Conservation (phyloP, 2,329 filamentous ascomycete genomes). For the Nigrospora osmanthi region DNA sequence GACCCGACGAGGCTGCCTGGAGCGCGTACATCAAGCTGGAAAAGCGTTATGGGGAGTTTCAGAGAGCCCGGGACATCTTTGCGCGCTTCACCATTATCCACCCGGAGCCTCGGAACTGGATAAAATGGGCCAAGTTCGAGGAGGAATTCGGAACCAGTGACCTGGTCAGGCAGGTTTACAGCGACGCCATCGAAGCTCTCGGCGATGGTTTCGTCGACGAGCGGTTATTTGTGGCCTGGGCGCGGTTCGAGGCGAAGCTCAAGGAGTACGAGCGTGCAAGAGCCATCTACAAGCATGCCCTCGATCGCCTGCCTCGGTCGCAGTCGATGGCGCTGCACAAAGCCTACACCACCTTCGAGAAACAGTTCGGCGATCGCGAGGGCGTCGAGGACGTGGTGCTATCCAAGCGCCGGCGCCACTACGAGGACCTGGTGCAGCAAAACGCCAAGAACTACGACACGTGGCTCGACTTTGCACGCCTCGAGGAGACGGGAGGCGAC, state of each 20-base stretch:
- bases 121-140: slow-evolving; percentile 97
- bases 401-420: slow-evolving; percentile 87
- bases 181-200: slow-evolving; percentile 76
- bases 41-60: slow-evolving; percentile 88
- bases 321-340: slow-evolving; percentile 82
- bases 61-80: slow-evolving; percentile 84
- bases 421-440: slow-evolving; percentile 89
- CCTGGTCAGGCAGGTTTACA: slow-evolving; percentile 85
- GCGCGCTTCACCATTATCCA: slow-evolving; percentile 86
- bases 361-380: slow-evolving; percentile 89
- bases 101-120: slow-evolving; percentile 93
- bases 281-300: slow-evolving; percentile 93
- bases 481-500: slow-evolving; percentile 83
- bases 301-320: slow-evolving; percentile 84
- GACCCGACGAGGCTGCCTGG: slow-evolving; percentile 94
- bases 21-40: slow-evolving; percentile 94
- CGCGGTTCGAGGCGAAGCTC: slow-evolving; percentile 87
- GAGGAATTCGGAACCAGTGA: slow-evolving; percentile 92
- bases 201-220: slow-evolving; percentile 96
- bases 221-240: slow-evolving; percentile 89
- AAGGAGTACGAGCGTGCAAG: slow-evolving; percentile 92
- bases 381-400: slow-evolving; percentile 93
- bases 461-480: slow-evolving; percentile 90
- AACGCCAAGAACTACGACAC: slow-evolving; percentile 95
- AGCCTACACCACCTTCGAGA: slow-evolving; percentile 94